Evolutionary conservation across 768 basidiomycete genomes (phyloP).

Genomic region (Pleurotus pulmonarius): DNA sequence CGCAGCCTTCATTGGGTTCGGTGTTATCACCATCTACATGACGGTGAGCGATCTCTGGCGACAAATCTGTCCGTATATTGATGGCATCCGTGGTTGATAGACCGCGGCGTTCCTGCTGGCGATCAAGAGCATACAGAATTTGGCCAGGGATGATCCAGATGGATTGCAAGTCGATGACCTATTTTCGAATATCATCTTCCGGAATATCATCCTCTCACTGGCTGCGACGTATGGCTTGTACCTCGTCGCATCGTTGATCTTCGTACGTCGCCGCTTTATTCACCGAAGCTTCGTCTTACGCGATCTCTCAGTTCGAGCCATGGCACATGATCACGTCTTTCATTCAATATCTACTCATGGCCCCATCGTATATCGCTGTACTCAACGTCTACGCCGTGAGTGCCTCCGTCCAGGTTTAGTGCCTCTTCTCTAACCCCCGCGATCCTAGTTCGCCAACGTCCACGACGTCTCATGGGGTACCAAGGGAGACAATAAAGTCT

Average conservation of each 20-base stretch:
- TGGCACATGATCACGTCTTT: slow-evolving; percentile 99
- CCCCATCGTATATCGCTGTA: slow-evolving; percentile 91
- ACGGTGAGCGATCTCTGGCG: slow-evolving; percentile 45
- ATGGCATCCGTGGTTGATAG: slow-evolving; percentile 27
- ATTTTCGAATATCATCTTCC: slow-evolving; percentile 77
- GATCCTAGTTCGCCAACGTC: slow-evolving; percentile 71
- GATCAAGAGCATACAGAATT: slow-evolving; percentile 69
- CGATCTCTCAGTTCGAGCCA: slow-evolving; percentile 69
- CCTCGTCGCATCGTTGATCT: slow-evolving; percentile 74
- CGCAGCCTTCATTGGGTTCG: slow-evolving; percentile 82
- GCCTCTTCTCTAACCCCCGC: neutral
- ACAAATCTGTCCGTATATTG: too few relatives aligned
- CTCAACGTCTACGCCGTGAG: slow-evolving; percentile 85
- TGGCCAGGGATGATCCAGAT: slow-evolving; percentile 42
- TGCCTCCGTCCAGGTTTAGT: slow-evolving; percentile 1
- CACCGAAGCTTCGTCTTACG: neutral
- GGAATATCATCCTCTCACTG: slow-evolving; percentile 83
- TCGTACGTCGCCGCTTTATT: slow-evolving; percentile 49
- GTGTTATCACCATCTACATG: slow-evolving; percentile 94
- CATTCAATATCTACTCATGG: slow-evolving; percentile 87
- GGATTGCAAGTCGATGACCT: slow-evolving; percentile 53
- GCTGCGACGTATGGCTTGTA: slow-evolving; percentile 90
- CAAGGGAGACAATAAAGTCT: slow-evolving; percentile 88
- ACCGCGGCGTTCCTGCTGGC: slow-evolving; percentile 78
- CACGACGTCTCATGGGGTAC: slow-evolving; percentile 96